phyloP scores from a whole-genome alignment of 495 filamentous ascomycete species.

The Aspergillus egyptiacus region DNA sequence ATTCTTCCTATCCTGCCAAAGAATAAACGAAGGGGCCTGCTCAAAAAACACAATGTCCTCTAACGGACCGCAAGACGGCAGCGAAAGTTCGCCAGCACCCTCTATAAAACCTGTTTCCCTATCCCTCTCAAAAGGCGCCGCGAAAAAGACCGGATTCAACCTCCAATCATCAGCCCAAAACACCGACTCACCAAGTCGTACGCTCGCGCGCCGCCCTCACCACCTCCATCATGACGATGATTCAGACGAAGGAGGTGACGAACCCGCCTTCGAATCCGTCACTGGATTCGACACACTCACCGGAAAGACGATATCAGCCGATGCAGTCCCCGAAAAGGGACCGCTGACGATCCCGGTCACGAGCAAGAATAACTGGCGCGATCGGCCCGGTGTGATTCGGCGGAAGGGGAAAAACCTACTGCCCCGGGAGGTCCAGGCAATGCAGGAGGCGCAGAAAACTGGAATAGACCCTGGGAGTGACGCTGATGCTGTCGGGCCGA shows the following conservation, averaged over 20 bases:
- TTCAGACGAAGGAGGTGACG: conserved; percentile 38
- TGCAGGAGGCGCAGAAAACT: conserved; percentile 32
- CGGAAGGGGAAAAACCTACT: conserved; percentile 49
- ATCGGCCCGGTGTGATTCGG: conserved; percentile 42
- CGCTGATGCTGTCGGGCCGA: conserved; percentile 35
- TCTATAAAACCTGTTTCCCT: conserved; percentile 29
- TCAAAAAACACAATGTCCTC: conserved; percentile 8
- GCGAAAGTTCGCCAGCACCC: conserved; percentile 1
- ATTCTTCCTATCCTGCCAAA: no score
- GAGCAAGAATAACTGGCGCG: conserved; percentile 69
- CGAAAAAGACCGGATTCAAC: conserved; percentile 32
- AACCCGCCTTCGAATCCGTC: conserved; percentile 44
- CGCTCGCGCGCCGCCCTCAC: conserved; percentile 34
- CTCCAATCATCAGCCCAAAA: conserved; percentile 24
- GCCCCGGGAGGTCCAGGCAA: conserved; percentile 46
- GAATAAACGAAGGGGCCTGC: no score
- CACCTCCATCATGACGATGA: conserved; percentile 30
- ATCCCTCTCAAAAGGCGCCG: conserved; percentile 19
- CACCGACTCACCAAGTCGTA: conserved; percentile 10
- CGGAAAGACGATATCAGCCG: conserved; percentile 47
- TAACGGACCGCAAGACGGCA: conserved; percentile 9
- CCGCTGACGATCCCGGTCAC: conserved; percentile 60
- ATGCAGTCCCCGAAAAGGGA: conserved; percentile 29
- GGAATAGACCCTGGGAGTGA: conserved; percentile 26
- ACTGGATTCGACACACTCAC: conserved; percentile 54